Conservation (phyloP, 148 eudicot species). For the Vaccinium macrocarpon region DNA sequence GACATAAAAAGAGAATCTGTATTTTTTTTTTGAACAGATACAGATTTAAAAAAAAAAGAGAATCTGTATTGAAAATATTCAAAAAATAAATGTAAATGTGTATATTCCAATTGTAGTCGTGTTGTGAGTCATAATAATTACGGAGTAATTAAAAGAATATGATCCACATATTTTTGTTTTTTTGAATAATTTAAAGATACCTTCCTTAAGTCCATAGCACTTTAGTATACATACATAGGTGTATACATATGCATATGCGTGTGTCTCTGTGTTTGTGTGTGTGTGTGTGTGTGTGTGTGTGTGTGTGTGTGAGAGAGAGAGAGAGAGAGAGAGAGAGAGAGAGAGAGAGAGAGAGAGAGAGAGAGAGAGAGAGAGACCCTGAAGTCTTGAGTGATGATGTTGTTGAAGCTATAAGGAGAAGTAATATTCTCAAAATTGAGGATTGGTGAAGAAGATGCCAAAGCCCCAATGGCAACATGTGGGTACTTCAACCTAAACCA, state of each 20-base stretch:
- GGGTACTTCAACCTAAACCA: conserved; percentile 95
- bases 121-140: not conserved
- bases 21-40: no score
- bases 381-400: conserved; percentile 73
- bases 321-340: no score
- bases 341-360: not conserved
- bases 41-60: no score
- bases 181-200: not conserved
- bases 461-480: conserved; percentile 81
- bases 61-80: not conserved
- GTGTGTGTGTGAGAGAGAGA: no score
- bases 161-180: not conserved
- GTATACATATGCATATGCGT: not conserved
- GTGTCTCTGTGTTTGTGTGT: no score
- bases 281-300: no score
- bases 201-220: not conserved
- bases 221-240: not conserved
- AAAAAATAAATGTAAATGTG: not conserved
- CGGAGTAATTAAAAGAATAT: not conserved
- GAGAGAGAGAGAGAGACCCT: conserved; percentile 36
- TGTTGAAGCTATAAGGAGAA: conserved; percentile 62
- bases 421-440: conserved; percentile 72
- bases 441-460: conserved; percentile 91
- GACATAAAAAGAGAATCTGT: not conserved
- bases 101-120: no score